Conservation (phyloP, 768 basidiomycete species). For the Chalciporus sphaerocephalus region DNA sequence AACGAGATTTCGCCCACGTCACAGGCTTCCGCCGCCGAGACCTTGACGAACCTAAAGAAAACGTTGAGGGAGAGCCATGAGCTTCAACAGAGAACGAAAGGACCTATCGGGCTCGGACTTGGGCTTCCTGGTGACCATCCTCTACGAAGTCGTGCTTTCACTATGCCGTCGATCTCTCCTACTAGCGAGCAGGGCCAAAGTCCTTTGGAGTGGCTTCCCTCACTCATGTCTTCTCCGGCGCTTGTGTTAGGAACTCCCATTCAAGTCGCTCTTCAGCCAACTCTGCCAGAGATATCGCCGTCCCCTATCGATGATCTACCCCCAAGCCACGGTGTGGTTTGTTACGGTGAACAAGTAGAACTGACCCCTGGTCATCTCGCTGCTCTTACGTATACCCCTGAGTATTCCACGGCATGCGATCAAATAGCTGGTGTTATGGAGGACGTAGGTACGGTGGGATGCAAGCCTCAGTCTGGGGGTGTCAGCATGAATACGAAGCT, state of each 20-base stretch:
- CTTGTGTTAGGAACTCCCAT: neutral
- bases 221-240: neutral
- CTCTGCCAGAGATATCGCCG: conserved; percentile 15
- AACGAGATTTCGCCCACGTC: neutral
- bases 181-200: neutral
- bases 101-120: conserved; percentile 23
- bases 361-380: neutral
- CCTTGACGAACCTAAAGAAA: neutral
- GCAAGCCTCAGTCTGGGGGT: too few relatives aligned
- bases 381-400: neutral
- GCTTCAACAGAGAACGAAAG: conserved; percentile 10
- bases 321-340: conserved; percentile 5
- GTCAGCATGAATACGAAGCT: too few relatives aligned
- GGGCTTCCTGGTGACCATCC: conserved; percentile 26
- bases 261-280: conserved; percentile 11
- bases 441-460: too few relatives aligned
- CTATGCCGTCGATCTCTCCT: conserved; percentile 12
- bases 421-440: neutral
- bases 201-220: conserved; percentile 3
- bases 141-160: conserved; percentile 14
- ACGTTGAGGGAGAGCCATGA: conserved; percentile 9
- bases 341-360: neutral
- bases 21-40: neutral
- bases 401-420: neutral
- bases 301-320: conserved; percentile 17